Evolutionary conservation across 2,329 filamentous ascomycete genomes (phyloP), one percentile per base, ranked within the genome.

Genomic region (Curvularia hawaiiensis): DNA sequence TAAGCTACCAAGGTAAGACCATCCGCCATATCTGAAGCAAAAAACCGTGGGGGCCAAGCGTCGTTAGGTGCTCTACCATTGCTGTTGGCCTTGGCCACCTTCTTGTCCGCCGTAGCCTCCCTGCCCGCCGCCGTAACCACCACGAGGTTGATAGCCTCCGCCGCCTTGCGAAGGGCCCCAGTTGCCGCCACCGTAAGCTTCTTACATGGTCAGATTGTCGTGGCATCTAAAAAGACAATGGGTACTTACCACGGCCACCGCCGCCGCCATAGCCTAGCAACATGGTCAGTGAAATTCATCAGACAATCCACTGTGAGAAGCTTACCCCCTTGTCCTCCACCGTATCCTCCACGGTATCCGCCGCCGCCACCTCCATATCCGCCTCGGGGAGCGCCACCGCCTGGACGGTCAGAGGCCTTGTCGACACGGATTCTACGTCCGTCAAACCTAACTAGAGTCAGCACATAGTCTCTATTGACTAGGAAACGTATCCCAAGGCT

Each of bases 381-480:
- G 26, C 75, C 75, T 51, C 75, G 70, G 24, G 73, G 71, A 50
- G 77, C 75, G 52, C 84, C 82, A 50, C 82, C 82, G 50, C 82
- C 82, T 52, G 87, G 84, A 52, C 84, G 84, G 78, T 97, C 93
- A 57, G 92, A 93, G 61, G 93, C 95, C 79, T 93, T 96, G 81
- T 98, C 94, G 65, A 99, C 94, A 68, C 94, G 92, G 77, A 99
- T 97, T 65, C 86, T 88, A 69, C 94, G 91, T 64, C 94, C 94
- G 78, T 98, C 93, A 78, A 98, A 97, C 71, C 93, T 96, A 66
- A 50, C 4, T 54, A 31, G 22, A 16, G 55, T 75, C 43, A 73
- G 65, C 48, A 14, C 10, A n/a, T 33, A 31, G 1, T 14, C 7
- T 38, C 3, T 50, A 14, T 22, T 10, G n/a, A 30, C n/a, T 12